Evolutionary conservation across 257 asterid genomes (phyloP).

Genomic region (Gentiana macrophylla): DNA sequence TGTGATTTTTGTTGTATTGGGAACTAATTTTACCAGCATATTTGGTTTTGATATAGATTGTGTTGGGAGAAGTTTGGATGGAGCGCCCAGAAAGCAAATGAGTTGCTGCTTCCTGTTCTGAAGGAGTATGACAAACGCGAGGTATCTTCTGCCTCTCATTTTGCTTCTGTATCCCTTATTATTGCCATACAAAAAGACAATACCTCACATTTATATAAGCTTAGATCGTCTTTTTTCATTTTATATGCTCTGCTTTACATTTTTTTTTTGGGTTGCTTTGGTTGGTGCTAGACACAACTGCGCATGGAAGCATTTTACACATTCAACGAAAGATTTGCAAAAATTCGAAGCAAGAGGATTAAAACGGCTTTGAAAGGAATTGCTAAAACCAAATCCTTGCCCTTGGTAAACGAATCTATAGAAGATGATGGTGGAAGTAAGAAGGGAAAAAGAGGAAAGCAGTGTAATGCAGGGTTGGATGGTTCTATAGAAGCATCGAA

Average conservation of each 20-base stretch:
- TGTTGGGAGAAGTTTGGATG: slow-evolving; percentile 95
- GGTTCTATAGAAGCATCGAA: slow-evolving; percentile 18
- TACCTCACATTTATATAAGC: background rate
- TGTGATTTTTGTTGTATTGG: background rate
- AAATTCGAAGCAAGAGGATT: slow-evolving; percentile 87
- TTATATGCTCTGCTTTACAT: slow-evolving; percentile 1
- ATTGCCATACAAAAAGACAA: background rate
- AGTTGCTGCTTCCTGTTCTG: slow-evolving; percentile 72
- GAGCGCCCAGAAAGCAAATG: slow-evolving; percentile 73
- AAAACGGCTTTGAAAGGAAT: slow-evolving; percentile 80
- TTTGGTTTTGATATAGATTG: slow-evolving; percentile 35
- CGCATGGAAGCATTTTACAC: slow-evolving; percentile 94
- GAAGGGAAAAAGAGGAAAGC: slow-evolving; percentile 39
- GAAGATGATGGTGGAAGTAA: slow-evolving; percentile 29
- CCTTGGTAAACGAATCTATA: slow-evolving; percentile 31
- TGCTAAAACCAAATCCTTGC: slow-evolving; percentile 41
- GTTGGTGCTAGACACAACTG: slow-evolving; percentile 65
- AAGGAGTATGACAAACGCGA: slow-evolving; percentile 86
- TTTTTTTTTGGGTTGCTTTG: background rate
- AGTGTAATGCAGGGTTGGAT: slow-evolving; percentile 18
- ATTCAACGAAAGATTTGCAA: slow-evolving; percentile 91
- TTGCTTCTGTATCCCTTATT: background rate
- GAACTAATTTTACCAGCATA: background rate
- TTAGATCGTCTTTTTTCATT: too few species aligned
- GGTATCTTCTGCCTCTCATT: slow-evolving; percentile 32